Evolutionary conservation across 805 yeast species (phyloP).

Genomic region (Wickerhamomyces ciferrii): DNA sequence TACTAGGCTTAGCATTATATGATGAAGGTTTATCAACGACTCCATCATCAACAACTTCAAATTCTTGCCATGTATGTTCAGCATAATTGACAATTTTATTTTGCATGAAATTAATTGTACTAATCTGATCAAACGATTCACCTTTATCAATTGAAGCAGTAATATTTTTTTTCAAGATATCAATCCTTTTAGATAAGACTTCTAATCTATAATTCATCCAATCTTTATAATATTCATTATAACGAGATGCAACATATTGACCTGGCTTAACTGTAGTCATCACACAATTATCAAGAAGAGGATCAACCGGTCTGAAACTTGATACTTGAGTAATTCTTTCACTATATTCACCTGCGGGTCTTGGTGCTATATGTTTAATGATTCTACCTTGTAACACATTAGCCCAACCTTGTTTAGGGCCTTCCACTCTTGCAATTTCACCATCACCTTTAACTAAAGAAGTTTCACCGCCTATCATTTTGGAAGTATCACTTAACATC

Average conservation of each 20-base stretch:
- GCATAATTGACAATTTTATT: conserved; percentile 23
- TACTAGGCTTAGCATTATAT: no score
- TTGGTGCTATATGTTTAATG: conserved; percentile 41
- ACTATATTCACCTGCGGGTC: conserved; percentile 29
- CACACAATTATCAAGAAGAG: conserved; percentile 32
- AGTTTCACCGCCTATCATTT: conserved; percentile 55
- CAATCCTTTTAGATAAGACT: conserved; percentile 27
- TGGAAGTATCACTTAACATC: conserved; percentile 48
- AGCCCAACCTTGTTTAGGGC: conserved; percentile 45
- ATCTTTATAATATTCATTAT: conserved; percentile 34
- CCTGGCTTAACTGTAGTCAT: conserved; percentile 37
- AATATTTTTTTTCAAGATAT: conserved; percentile 20
- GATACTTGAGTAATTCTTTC: conserved; percentile 41
- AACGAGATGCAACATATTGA: conserved; percentile 27
- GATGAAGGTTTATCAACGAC: conserved; percentile 17
- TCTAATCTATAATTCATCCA: conserved; percentile 34
- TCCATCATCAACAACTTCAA: conserved; percentile 28
- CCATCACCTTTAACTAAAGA: conserved; percentile 40
- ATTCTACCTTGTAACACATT: conserved; percentile 41
- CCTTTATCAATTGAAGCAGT: conserved; percentile 19
- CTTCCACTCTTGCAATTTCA: conserved; percentile 22
- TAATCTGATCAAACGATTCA: conserved; percentile 30
- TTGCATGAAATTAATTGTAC: conserved; percentile 25
- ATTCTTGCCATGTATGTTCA: conserved; percentile 28
- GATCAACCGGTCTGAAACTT: conserved; percentile 35